Evolutionary conservation across 148 eudicot genomes (phyloP).

Genomic region (Beta vulgaris): DNA sequence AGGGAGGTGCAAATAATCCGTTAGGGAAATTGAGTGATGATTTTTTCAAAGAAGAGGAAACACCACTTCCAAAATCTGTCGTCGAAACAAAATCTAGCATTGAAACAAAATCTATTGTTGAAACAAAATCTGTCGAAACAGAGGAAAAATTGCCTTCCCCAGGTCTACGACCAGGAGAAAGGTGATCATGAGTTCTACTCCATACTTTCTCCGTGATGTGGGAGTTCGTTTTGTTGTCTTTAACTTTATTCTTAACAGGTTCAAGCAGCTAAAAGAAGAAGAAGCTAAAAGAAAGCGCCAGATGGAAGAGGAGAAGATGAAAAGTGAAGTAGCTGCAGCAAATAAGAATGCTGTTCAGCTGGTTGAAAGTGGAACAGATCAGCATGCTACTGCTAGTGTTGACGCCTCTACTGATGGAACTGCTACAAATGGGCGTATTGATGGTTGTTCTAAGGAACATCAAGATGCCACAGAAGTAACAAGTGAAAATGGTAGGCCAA

Average conservation of each 20-base stretch:
- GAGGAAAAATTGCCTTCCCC: slow-evolving; percentile 43
- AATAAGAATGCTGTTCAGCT: slow-evolving; percentile 27
- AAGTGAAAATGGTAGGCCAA: slow-evolving; percentile 28
- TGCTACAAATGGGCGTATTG: slow-evolving; percentile 41
- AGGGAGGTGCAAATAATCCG: slow-evolving; percentile 75
- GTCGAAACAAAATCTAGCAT: slow-evolving; percentile 36
- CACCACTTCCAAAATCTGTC: slow-evolving; percentile 26
- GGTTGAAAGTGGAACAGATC: slow-evolving; percentile 20
- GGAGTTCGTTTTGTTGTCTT: not conserved
- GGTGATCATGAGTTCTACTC: slow-evolving; percentile 33
- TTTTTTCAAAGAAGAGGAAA: slow-evolving; percentile 41
- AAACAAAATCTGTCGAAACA: slow-evolving; percentile 17
- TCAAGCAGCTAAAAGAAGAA: slow-evolving; percentile 85
- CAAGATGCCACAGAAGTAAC: slow-evolving; percentile 21
- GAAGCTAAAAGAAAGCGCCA: slow-evolving; percentile 66
- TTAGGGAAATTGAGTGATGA: slow-evolving; percentile 44
- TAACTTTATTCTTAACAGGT: slow-evolving; percentile 41
- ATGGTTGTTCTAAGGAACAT: slow-evolving; percentile 34
- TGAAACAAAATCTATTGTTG: slow-evolving; percentile 23
- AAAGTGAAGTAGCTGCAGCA: slow-evolving; percentile 38
- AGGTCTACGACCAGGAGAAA: slow-evolving; percentile 85
- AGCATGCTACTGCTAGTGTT: slow-evolving; percentile 16
- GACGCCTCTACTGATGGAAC: slow-evolving; percentile 23
- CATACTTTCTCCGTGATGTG: slow-evolving; percentile 7
- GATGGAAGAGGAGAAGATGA: slow-evolving; percentile 55